A percentile compares a stretch with the other conserved stretches of the same genome.
phyloP scores from a whole-genome alignment of 1,139 yeast species.

The Debaryomyces subglobosus region DNA sequence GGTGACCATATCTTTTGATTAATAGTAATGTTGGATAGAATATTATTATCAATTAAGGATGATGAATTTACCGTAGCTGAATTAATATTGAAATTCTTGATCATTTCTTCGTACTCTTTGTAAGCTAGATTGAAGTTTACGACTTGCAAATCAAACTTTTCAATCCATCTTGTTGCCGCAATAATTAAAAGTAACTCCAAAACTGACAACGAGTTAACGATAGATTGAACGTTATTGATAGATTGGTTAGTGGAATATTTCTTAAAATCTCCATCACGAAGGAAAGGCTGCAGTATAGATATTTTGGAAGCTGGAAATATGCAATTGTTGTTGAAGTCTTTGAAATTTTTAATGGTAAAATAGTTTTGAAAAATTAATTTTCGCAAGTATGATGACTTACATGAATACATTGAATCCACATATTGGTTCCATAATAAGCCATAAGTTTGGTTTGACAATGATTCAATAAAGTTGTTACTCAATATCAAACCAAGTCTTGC shows the following conservation, averaged over 20 bases:
- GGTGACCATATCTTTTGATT: constrained; percentile 52
- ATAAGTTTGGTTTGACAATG: constrained; percentile 23
- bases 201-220: constrained; percentile 57
- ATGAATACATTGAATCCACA: constrained; percentile 31
- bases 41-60: constrained; percentile 34
- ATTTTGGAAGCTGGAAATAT: constrained; percentile 49
- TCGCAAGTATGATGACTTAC: constrained; percentile 17
- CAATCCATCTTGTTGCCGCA: constrained; percentile 71
- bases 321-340: constrained; percentile 55
- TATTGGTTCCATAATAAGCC: constrained; percentile 55
- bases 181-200: constrained; percentile 70
- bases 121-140: constrained; percentile 77
- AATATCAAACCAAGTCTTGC: constrained; percentile 32
- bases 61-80: constrained; percentile 37
- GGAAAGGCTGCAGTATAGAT: constrained; percentile 29
- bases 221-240: constrained; percentile 29
- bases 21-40: constrained; percentile 39
- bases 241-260: constrained; percentile 23
- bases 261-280: constrained; percentile 34
- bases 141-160: constrained; percentile 57
- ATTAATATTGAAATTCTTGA: constrained; percentile 48
- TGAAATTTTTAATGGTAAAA: constrained; percentile 62
- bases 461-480: constrained; percentile 18
- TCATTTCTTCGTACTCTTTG: constrained; percentile 69
- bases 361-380: constrained; percentile 46